These are phyloP conservation scores for Forsythia suspensa DNA, from an alignment of 257 asterid genomes.

Conservation along the genomic window DNA sequence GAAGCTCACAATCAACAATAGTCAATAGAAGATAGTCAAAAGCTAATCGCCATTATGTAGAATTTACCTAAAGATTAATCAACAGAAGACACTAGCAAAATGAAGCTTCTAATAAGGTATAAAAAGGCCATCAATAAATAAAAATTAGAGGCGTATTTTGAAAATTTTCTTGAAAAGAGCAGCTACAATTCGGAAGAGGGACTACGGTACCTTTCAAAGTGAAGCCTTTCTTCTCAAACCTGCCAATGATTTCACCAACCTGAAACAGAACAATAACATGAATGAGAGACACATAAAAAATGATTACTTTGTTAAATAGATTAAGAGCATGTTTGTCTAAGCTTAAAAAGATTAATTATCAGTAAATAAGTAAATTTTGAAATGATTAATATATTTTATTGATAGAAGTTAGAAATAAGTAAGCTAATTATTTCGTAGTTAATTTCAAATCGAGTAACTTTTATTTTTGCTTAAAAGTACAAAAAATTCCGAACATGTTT, in stretches of 20 bases:
- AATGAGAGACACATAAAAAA: background rate
- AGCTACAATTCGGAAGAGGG: background rate
- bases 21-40: no score
- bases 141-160: background rate
- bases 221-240: conserved; percentile 61
- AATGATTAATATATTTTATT: background rate
- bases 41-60: background rate
- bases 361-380: background rate
- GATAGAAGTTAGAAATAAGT: background rate
- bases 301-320: background rate
- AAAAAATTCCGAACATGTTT: background rate
- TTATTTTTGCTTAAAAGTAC: background rate
- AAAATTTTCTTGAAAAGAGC: background rate
- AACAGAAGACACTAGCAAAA: background rate
- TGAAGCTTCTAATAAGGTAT: background rate
- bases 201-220: conserved; percentile 39
- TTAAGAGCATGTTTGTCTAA: background rate
- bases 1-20: background rate
- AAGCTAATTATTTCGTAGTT: background rate
- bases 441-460: background rate
- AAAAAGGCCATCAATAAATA: background rate
- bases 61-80: background rate
- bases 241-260: conserved; percentile 51
- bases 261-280: conserved; percentile 19
- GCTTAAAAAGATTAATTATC: background rate